Evolutionary conservation across 1,284 basidiomycete species (phyloP), one percentile per base, ranked within the genome.

Genomic region (Melampsora larici-populina): DNA sequence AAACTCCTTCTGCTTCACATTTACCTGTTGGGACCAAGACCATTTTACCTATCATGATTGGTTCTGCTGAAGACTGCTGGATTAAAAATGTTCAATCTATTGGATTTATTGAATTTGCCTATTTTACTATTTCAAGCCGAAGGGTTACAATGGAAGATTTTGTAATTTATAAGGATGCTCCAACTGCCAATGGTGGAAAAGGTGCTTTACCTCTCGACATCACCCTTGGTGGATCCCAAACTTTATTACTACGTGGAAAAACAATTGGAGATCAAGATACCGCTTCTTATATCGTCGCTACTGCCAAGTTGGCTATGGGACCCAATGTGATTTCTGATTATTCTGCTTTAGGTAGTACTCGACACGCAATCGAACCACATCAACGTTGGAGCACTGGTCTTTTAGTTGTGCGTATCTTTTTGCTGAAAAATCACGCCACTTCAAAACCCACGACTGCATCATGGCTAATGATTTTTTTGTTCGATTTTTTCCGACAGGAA

Each of bases 381-480:
- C 74, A 76, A 43, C 64, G 74, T 46, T 76, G 74, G 74, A 76
- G 74, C 29, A 76, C 74, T 49, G 74, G 74, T 46, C 66, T 76
- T 69, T 46, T 76, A 21, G 74, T 76, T 40, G 74, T 76, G 24
- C 17, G 74, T 69, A 8, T 60, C 17, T n/a, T 13, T 46, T 63
- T n/a, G n/a, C n/a, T n/a, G n/a, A n/a, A n/a, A n/a, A n/a, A n/a
- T n/a, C n/a, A n/a, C n/a, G n/a, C 33, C 18, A 18, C 43, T 36
- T 8, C 33, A 64, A 31, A 40, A 64, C 2, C 21, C 33, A 1
- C 9, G 26, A 21, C 33, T 18, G 7, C 63, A 64, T 60, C 18
- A 4, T 21, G 15, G 9, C 55, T 29, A 24, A 58, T 73, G 0
- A 31, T 29, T 64, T 48, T 36, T 69, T 60, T 43, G 4, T 8